Evolutionary conservation across 106 monocot species (phyloP), one percentile per base, ranked within the genome.

Genomic region (Dendrobium catenatum): DNA sequence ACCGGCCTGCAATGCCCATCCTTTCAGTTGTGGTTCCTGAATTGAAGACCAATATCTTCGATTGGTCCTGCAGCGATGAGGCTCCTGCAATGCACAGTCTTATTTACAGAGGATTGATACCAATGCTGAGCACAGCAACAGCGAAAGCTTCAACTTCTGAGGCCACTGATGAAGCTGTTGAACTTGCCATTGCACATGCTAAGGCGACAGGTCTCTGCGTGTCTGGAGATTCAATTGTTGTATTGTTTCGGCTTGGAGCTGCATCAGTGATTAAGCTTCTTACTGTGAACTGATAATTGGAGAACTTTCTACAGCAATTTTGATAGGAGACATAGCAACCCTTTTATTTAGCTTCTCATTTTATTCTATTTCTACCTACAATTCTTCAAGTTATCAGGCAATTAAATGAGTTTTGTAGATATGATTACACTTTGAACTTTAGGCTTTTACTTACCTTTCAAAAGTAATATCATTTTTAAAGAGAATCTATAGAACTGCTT

Each of bases 181-280:
- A 83, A 7, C 85, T 83, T n/a, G 87, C 88, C 5, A 44, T 94
- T 22, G 51, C 80, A 76, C 83, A 82, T 78, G 94, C 89, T 0
- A 91, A 89, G 84, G 75, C 43, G 0, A 81, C 74, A 24, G 86
- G 79, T 4, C 82, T 94, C n/a, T 88, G 88, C 54, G 77, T 77
- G 40, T 26, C 67, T 6, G 82, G 88, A 11, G 85, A 88, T 19
- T 82, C 88, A 1, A 58, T 88, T 40, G 85, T 88, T 24, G 85
- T 55, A 0, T 68, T 88, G 56, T 85, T 82, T 55, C 75, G 88
- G 4, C 49, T 82, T 16, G 85, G 88, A 13, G 77, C 31, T 46
- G 73, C 82, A 22, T 85, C 88, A 10, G 72, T 92, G 6, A 94
- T 94, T 44, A 91, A 94, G 85, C 77, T 94, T 67, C 42, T 88